A percentile compares a stretch with the other conserved stretches of the same genome.
Evolutionary conservation across 306 rosid species (phyloP).

Genomic region (Quillaja saponaria): DNA sequence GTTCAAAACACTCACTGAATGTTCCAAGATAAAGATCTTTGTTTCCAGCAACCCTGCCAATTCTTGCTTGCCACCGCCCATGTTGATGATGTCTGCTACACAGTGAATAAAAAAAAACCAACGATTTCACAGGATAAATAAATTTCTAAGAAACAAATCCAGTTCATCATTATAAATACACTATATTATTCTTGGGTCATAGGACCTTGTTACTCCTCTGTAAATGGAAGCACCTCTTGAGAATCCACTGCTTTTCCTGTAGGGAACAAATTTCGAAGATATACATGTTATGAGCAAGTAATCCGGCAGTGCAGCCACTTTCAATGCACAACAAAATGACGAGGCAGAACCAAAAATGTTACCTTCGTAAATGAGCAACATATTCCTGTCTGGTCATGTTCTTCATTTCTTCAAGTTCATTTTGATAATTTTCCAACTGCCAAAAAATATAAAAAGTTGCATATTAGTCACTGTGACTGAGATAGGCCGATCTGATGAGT

Average conservation of each 20-base stretch:
- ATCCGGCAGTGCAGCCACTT: not conserved
- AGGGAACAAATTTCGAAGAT: constrained; percentile 6
- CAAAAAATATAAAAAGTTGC: constrained; percentile 23
- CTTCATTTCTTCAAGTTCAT: constrained; percentile 80
- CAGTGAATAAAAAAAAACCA: constrained; percentile 25
- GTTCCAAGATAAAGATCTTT: constrained; percentile 96
- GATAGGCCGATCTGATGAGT: not conserved
- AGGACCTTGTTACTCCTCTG: constrained; percentile 95
- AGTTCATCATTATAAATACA: constrained; percentile 4
- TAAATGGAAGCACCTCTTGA: constrained; percentile 91
- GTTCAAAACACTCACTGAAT: constrained; percentile 59
- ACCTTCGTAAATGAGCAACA: constrained; percentile 92
- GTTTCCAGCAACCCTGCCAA: constrained; percentile 93
- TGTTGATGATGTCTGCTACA: constrained; percentile 86
- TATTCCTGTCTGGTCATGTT: constrained; percentile 82
- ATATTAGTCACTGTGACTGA: constrained; percentile 15
- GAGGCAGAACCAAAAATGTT: constrained; percentile 13
- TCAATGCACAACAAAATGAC: not conserved
- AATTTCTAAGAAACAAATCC: constrained; percentile 3
- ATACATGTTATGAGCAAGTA: constrained; percentile 3
- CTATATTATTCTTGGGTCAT: constrained; percentile 20
- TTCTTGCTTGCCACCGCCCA: constrained; percentile 97
- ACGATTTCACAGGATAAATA: constrained; percentile 7
- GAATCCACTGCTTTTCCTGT: constrained; percentile 92
- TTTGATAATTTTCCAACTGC: constrained; percentile 75